Conservation (phyloP, 208 protist genomes). For the Entamoeba histolytica region DNA sequence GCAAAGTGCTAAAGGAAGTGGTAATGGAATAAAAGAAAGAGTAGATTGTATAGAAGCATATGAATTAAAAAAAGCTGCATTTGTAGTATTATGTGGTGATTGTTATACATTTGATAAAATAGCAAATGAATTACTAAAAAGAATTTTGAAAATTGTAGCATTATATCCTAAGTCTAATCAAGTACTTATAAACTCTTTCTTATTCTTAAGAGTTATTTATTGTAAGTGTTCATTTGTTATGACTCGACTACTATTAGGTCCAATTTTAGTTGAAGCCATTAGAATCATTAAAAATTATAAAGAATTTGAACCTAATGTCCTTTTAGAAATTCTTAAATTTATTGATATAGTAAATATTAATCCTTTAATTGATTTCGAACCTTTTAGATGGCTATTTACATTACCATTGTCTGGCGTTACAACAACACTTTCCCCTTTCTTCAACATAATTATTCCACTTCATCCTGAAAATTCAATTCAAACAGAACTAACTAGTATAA, state of each 20-base stretch:
- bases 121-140: not conserved
- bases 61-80: not conserved
- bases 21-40: not conserved
- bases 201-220: not conserved
- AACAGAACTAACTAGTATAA: not conserved
- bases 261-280: not conserved
- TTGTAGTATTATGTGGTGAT: not conserved
- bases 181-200: not conserved
- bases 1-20: not conserved
- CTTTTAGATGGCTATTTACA: not conserved
- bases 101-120: not conserved
- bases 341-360: not conserved
- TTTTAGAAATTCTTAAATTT: not conserved
- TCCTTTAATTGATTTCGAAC: not conserved
- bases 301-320: not conserved
- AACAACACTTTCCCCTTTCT: not conserved
- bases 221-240: not conserved
- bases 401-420: not conserved
- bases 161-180: not conserved
- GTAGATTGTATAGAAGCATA: not conserved
- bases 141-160: not conserved
- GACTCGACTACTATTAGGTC: not conserved
- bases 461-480: not conserved
- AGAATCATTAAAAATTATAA: not conserved
- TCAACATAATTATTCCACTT: not conserved